A percentile compares a stretch with the other conserved stretches of the same genome.
Evolutionary conservation across 1,284 basidiomycete genomes (phyloP).

Genomic region (Mycena sp.): DNA sequence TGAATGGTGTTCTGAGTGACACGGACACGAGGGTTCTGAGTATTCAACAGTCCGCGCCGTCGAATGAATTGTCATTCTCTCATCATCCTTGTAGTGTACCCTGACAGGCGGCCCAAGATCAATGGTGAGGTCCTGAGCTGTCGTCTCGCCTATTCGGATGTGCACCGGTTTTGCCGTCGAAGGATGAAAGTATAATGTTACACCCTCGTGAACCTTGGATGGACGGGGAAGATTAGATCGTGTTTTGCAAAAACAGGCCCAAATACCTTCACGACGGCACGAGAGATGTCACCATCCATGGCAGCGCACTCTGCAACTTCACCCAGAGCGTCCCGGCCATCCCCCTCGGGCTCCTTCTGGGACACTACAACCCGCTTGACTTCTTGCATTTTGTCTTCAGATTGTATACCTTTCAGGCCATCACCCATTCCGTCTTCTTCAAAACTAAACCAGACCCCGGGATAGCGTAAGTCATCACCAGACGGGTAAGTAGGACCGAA

Average conservation of each 20-base stretch:
- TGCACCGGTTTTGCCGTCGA: slow-evolving; percentile 60
- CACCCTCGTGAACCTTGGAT: slow-evolving; percentile 75
- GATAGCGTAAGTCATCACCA: slow-evolving; percentile 76
- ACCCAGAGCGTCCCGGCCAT: slow-evolving; percentile 69
- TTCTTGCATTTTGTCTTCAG: slow-evolving; percentile 74
- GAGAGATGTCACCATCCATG: slow-evolving; percentile 78
- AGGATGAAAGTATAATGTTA: slow-evolving; percentile 74
- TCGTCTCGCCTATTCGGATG: slow-evolving; percentile 81
- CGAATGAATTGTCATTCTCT: slow-evolving; percentile 84
- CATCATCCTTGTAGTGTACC: slow-evolving; percentile 87
- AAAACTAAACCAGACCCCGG: slow-evolving; percentile 85
- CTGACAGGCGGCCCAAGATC: slow-evolving; percentile 84
- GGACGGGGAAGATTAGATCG: background rate
- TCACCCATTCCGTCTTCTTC: slow-evolving; percentile 71
- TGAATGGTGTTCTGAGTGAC: background rate
- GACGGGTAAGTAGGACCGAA: slow-evolving; percentile 85
- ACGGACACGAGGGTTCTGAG: slow-evolving; percentile 56
- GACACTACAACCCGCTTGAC: slow-evolving; percentile 79
- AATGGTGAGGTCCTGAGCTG: slow-evolving; percentile 80
- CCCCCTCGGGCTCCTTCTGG: slow-evolving; percentile 68
- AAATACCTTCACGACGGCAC: slow-evolving; percentile 72
- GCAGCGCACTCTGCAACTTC: slow-evolving; percentile 69
- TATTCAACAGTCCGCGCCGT: slow-evolving; percentile 53
- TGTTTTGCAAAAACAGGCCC: background rate
- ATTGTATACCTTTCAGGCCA: slow-evolving; percentile 54